Evolutionary conservation across 371 early-diverging fungal genomes (phyloP), one percentile per base, ranked within the genome.

Genomic region (Paraphysoderma sedebokerense): DNA sequence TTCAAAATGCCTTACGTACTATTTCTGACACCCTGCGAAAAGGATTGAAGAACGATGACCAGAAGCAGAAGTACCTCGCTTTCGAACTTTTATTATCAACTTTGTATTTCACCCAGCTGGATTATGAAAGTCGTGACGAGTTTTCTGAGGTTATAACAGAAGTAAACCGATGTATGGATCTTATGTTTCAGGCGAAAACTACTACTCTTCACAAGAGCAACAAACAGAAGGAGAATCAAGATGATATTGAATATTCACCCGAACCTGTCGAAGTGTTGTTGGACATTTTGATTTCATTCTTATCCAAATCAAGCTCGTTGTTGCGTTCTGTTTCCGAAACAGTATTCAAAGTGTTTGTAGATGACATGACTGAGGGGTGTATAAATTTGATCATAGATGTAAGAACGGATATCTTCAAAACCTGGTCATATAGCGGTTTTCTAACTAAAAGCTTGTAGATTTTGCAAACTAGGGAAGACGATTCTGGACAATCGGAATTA

Each of bases 211-310:
- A 28, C 44, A 7, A 38, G 39, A 30, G 9, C 46, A 23, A 23
- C 46, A 30, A 11, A 48, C 12, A 11, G 48, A 50, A 57, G 12
- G 62, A 57, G 5, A 65, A 68, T 1, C 76, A 65, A 0, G 59
- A 67, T 15, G 74, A 76, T 15, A 73, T 71, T 22, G 77, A 77
- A n/a, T n/a, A n/a, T n/a, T n/a, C n/a, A 47, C 80, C 72, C 12
- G 67, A 79, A 40, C 86, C 92, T 3, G 71, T 85, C 30, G 92
- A 92, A 51, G 92, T 92, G 28, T 68, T 93, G 51, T 70, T 89
- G 5, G 95, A 93, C 67, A 79, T 89, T 30, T 63, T 92, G 48
- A 63, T 95, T 53, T 76, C 82, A 55, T 80, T 92, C 66, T 60
- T 95, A 65, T 77, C 85, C 44, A 81, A 79, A 54, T 77, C 81